A percentile compares a stretch with the other conserved stretches of the same genome.
phyloP scores from a whole-genome alignment of 768 basidiomycete species.

The Cyathus striatus region DNA sequence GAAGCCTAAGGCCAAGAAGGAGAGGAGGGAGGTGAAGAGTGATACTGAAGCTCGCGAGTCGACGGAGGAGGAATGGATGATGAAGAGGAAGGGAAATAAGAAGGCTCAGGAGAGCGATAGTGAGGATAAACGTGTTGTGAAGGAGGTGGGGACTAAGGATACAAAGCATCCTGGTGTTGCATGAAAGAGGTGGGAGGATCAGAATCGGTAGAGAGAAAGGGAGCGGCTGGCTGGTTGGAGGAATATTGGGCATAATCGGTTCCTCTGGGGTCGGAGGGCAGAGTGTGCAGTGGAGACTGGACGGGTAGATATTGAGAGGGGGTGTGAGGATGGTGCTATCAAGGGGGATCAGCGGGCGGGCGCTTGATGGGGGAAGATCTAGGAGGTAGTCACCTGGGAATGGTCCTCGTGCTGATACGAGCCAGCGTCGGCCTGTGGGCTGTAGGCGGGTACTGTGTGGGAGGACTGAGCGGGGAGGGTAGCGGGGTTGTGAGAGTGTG shows the following conservation, averaged over 20 bases:
- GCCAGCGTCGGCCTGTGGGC: not conserved
- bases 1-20: not conserved
- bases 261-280: conserved; percentile 11
- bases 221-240: conserved; percentile 3
- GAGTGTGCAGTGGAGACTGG: too few species aligned
- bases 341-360: not conserved
- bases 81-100: conserved; percentile 6
- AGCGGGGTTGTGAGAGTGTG: too few species aligned
- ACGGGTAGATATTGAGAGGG: too few species aligned
- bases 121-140: conserved; percentile 1
- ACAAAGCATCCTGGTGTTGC: conserved; percentile 3
- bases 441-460: too few species aligned
- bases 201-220: conserved; percentile 4
- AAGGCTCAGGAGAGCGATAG: not conserved
- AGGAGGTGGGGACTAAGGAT: conserved; percentile 7
- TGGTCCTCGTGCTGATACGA: not conserved
- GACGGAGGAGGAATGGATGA: too few species aligned
- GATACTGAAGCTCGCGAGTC: too few species aligned
- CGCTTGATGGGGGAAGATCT: not conserved
- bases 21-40: not conserved
- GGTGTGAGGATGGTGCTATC: not conserved
- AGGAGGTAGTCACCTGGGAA: not conserved
- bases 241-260: conserved; percentile 5
- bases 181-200: not conserved
- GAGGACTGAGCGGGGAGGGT: not conserved